A percentile compares a stretch with the other conserved stretches of the same genome.
These are phyloP conservation scores for Pseudogymnoascus verrucosus DNA, from an alignment of 2,329 filamentous ascomycete genomes.

Conservation along the genomic window DNA sequence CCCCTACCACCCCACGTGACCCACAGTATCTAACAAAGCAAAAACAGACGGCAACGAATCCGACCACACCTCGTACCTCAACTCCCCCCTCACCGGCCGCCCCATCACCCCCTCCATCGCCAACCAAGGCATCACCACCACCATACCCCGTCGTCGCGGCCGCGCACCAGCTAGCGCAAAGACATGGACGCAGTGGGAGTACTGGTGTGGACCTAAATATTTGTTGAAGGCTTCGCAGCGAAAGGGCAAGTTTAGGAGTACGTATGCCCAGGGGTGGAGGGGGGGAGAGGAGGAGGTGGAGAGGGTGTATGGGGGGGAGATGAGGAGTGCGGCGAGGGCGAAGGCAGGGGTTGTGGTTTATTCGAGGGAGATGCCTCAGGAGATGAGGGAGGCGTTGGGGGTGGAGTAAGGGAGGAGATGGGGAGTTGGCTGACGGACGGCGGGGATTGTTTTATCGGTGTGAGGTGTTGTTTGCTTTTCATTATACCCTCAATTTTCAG, in stretches of 20 bases:
- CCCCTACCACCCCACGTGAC: background rate
- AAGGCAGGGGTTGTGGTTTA: background rate
- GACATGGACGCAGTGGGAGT: background rate
- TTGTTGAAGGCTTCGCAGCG: background rate
- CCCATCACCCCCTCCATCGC: conserved; percentile 52
- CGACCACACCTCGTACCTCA: conserved; percentile 1
- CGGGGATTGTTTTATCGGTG: background rate
- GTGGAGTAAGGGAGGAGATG: background rate
- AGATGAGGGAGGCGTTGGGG: background rate
- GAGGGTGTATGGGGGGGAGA: background rate
- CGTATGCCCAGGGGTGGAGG: background rate
- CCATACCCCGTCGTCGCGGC: conserved; percentile 9
- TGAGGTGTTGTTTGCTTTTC: background rate
- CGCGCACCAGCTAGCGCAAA: background rate
- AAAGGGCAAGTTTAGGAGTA: background rate
- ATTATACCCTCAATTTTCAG: background rate
- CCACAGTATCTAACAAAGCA: conserved; percentile 10
- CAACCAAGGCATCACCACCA: conserved; percentile 44
- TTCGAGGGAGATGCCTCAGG: background rate
- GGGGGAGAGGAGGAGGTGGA: background rate
- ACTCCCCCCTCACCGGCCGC: conserved; percentile 38
- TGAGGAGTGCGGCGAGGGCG: background rate
- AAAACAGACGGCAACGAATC: conserved; percentile 12
- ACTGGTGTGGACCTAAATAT: background rate
- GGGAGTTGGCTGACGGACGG: no score